Base-by-base conservation (phyloP, 2,329 filamentous ascomycete genomes). In the Colletotrichum cuscutae region DNA sequence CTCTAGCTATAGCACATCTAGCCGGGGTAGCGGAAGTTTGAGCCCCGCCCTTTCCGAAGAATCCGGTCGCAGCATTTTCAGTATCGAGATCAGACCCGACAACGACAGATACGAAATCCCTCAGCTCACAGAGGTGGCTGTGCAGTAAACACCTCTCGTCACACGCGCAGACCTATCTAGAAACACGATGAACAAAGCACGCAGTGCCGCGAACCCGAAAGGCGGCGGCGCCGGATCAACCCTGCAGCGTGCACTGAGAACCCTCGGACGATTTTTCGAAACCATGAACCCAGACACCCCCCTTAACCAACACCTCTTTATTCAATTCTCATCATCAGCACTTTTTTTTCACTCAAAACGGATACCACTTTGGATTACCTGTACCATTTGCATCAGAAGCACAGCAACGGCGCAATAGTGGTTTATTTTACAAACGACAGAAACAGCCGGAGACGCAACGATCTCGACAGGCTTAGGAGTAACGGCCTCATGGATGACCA, bases 1-100 rank as follows among this genome's bases (percentile, higher is more conserved):
- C 67, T 97, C 94, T 0, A 90, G 93, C 80, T 93, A 92, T 52
- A 92, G 80, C 42, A 80, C 79, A 37, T 82, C 78, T 70, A 79
- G 73, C 37, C 68, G 70, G 19, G 65, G 80, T 56, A 82, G 81
- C 46, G 79, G 79, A 37, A 85, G 82, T 72, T 82, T 83, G 63
- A 86, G 85, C 65, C 87, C 87, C 8, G 85, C 84, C 0, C 82
- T 86, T 8, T 86, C 86, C 0, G 86, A 87, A 62, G 84, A 86
- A 53, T 71, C 69, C 12, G 59, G 61, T 9, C 57, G 69, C 35
- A 67, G 60, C 56, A 66, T 80, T 9, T 77, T 77, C 26, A 65
- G 78, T 15, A 74, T 80, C 42, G 84, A 83, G 59, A 77, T 84
- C 76, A 80, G 80, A 5, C 78, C 80, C 15, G 79, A 84, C 12